phyloP scores from a whole-genome alignment of 2,329 filamentous ascomycete genomes.

The Sporothrix brunneoviolacea region DNA sequence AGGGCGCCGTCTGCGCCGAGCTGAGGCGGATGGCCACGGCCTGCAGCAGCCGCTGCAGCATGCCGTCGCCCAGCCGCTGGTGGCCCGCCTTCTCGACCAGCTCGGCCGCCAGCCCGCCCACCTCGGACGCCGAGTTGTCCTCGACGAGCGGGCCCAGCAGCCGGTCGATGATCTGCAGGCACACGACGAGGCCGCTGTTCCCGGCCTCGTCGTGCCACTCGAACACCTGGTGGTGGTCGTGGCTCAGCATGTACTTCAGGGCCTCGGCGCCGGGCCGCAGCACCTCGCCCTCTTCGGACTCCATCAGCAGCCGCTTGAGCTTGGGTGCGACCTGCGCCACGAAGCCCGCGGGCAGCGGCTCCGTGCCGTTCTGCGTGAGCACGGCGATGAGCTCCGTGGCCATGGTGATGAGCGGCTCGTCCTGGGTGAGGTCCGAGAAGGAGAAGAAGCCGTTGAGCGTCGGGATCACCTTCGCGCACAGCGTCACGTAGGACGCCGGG shows the following conservation, averaged over 20 bases:
- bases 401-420: constrained; percentile 75
- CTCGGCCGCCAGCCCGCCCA: constrained; percentile 88
- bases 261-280: constrained; percentile 79
- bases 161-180: constrained; percentile 85
- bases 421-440: constrained; percentile 75
- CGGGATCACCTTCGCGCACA: constrained; percentile 82
- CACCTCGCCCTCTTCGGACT: constrained; percentile 78
- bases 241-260: constrained; percentile 80
- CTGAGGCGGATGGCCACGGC: constrained; percentile 82
- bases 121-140: constrained; percentile 91
- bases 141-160: constrained; percentile 78
- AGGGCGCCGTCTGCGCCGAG: constrained; percentile 74
- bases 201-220: constrained; percentile 75
- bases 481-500: constrained; percentile 62
- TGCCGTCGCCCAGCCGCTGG: constrained; percentile 81
- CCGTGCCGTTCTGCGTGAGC: constrained; percentile 72
- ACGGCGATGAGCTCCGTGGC: constrained; percentile 78
- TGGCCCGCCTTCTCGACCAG: constrained; percentile 92
- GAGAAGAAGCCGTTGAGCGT: constrained; percentile 85
- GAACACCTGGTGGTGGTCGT: constrained; percentile 86
- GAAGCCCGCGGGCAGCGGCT: constrained; percentile 81
- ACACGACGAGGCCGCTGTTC: constrained; percentile 79
- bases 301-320: constrained; percentile 73
- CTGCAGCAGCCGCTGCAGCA: constrained; percentile 71
- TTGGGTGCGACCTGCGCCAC: constrained; percentile 82